A percentile compares a stretch with the other conserved stretches of the same genome.
Conservation (phyloP, 176 grass and related monocot genomes). For the Eragrostis nindensis region DNA sequence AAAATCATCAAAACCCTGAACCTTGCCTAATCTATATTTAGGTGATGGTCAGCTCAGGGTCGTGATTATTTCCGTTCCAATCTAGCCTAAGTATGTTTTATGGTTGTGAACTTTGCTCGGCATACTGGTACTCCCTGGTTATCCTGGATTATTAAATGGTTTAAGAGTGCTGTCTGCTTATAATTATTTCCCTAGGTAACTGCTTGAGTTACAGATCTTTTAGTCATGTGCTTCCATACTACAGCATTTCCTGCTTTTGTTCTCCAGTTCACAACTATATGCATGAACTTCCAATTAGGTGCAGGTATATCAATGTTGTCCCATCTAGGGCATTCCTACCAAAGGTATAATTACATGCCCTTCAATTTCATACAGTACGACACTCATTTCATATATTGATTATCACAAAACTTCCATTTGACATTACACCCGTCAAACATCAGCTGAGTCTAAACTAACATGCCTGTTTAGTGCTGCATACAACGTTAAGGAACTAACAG, state of each 20-base stretch:
- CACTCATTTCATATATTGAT: background rate
- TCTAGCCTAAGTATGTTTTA: background rate
- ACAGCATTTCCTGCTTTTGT: background rate
- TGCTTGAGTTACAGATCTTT: background rate
- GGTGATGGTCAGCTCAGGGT: background rate
- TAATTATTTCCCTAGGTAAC: constrained; percentile 6
- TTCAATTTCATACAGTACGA: background rate
- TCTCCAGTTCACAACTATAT: background rate
- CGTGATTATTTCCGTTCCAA: constrained; percentile 6
- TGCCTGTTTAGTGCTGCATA: background rate
- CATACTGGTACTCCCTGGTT: background rate
- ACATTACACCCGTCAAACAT: background rate
- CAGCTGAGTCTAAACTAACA: background rate
- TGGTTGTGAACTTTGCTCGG: background rate
- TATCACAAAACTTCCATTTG: background rate
- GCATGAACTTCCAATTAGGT: constrained; percentile 12
- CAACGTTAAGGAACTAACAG: background rate
- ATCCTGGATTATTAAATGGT: constrained; percentile 6
- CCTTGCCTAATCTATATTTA: background rate
- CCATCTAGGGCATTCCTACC: background rate
- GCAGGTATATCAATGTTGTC: background rate
- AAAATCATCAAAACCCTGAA: constrained; percentile 21
- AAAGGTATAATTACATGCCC: background rate
- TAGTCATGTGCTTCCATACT: background rate
- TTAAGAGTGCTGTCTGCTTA: background rate